These are phyloP conservation scores for Sergeia podlipaevii DNA, from an alignment of 208 protist species.

Conservation along the genomic window DNA sequence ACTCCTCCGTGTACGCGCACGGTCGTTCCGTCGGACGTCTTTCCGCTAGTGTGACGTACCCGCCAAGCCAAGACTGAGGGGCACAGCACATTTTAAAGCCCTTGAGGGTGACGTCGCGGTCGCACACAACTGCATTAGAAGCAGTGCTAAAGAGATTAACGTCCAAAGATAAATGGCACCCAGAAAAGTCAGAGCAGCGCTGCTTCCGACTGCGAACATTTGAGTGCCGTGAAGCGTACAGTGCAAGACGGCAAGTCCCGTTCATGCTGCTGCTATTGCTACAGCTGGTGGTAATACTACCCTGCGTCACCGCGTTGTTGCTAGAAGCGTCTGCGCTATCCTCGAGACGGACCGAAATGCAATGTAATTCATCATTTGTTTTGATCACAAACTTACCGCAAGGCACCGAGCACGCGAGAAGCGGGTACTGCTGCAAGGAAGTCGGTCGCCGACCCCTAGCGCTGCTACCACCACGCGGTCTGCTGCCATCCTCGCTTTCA, in stretches of 20 bases:
- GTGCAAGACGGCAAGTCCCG: constrained; percentile 6
- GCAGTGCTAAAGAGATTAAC: background rate
- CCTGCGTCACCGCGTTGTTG: no score
- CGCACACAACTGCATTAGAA: constrained; percentile 12
- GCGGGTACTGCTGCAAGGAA: background rate
- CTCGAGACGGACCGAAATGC: no score
- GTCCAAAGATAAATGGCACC: constrained; percentile 16
- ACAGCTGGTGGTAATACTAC: no score
- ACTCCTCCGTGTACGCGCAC: background rate
- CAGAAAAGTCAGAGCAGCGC: constrained; percentile 36
- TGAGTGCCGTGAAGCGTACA: constrained; percentile 31
- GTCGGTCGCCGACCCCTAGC: constrained; percentile 1
- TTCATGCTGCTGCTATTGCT: background rate
- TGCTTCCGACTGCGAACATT: constrained; percentile 21
- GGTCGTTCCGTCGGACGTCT: background rate
- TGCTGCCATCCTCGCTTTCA: no score
- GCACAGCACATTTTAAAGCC: constrained; percentile 36
- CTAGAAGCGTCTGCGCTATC: no score
- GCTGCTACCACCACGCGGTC: no score
- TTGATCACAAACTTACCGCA: constrained; percentile 4
- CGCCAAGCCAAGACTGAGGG: constrained; percentile 29
- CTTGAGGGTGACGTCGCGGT: constrained; percentile 50
- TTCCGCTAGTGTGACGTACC: constrained; percentile 22
- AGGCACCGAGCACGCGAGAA: background rate
- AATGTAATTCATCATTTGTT: constrained; percentile 12